Base-by-base conservation (phyloP, 78 protist species). In the Speleostelium caveatum region DNA sequence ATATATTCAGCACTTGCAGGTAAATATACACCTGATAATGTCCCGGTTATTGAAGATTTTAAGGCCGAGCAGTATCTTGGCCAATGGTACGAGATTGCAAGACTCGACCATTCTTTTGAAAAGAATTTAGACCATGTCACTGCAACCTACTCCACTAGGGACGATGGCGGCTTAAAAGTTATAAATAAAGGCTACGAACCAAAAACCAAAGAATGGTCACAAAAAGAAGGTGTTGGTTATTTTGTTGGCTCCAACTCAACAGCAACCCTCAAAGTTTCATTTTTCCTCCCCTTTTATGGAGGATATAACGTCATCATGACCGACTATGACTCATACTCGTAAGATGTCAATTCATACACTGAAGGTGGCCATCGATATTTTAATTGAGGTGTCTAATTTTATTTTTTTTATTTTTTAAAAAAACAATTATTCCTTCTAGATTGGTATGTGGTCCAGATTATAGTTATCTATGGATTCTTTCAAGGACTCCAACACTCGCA, bases 31-130 rank as follows among this genome's bases (percentile, higher is more conserved):
- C 55, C 55, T 16, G 8, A 8, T 8, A 12, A 12, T 59, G 74
- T 67, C n/a, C 45, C 33, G 6, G 74, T 42, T 2, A 53, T 67
- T 24, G 35, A 67, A 39, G 30, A 39, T 21, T 67, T 67, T n/a
- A 21, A 67, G 21, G 21, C 32, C 0, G 58, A 39, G 24, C 33
- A 38, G 22, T 67, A 38, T 67, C 21, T 67, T 6, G 74, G 74
- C 8, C 33, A 33, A 38, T 67, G 74, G 74, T 67, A 67, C 38
- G 74, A 67, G 38, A 39, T 67, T 38, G 74, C 74, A 10, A 39
- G 74, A 35, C 38, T 67, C n/a, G 56, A 67, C 0, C 3, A 21
- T 8, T 22, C 39, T 8, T 36, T 36, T 36, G 74, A 67, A 67
- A 67, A 12, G 19, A 41, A 67, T 39, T 6, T 67, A 24, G n/a